These are phyloP conservation scores for Euphorbia peplus DNA, from an alignment of 345 rosid species.

Conservation along the genomic window DNA sequence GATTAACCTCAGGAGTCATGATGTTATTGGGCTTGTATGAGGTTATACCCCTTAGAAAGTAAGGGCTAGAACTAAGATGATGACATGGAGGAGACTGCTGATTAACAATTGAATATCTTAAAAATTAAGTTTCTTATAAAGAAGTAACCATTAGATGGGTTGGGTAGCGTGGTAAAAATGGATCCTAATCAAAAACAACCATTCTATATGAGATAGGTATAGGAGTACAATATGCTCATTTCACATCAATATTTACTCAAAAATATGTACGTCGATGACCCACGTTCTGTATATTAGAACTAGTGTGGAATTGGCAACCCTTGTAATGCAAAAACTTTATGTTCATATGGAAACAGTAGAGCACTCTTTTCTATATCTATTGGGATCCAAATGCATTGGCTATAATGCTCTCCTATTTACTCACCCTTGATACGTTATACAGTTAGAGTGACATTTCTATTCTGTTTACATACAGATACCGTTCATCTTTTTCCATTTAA, in stretches of 20 bases:
- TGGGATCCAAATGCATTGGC: too few species aligned
- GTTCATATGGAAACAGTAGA: background rate
- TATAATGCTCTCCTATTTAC: too few species aligned
- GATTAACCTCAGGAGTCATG: background rate
- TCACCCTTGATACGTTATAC: background rate
- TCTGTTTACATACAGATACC: background rate
- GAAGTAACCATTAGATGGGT: background rate
- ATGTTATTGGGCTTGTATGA: background rate
- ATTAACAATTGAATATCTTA: background rate
- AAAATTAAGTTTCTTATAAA: background rate
- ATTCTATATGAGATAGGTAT: background rate
- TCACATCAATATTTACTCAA: background rate
- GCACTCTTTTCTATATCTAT: background rate
- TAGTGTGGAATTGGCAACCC: background rate
- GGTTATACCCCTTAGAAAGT: background rate
- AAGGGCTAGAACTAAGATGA: background rate
- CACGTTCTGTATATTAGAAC: background rate
- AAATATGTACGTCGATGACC: background rate
- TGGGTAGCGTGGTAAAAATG: background rate
- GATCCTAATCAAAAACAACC: background rate
- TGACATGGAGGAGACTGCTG: background rate
- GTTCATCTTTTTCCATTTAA: background rate
- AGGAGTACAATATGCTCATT: background rate
- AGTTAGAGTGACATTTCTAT: background rate
- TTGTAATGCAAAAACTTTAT: background rate